A percentile compares a stretch with the other conserved stretches of the same genome.
Conservation (phyloP, 495 filamentous ascomycete genomes). For the Talaromyces trachyspermus region DNA sequence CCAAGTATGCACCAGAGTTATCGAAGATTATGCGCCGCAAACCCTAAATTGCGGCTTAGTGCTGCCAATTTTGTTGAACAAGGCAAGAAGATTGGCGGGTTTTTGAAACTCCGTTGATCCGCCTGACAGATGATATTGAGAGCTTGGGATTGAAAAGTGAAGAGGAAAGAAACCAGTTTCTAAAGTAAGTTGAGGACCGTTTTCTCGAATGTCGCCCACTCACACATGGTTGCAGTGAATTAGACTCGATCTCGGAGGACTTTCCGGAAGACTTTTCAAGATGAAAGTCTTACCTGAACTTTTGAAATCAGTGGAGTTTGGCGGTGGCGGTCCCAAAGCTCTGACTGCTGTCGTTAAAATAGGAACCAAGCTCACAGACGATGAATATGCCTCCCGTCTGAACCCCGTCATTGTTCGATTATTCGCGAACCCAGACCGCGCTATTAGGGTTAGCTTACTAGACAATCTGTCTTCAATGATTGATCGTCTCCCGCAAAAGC, state of each 20-base stretch:
- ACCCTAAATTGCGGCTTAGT: constrained; percentile 79
- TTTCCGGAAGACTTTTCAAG: constrained; percentile 98
- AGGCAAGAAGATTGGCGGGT: constrained; percentile 70
- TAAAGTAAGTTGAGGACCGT: constrained; percentile 50
- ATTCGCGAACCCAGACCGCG: constrained; percentile 86
- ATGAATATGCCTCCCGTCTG: constrained; percentile 79
- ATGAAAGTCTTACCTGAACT: constrained; percentile 93
- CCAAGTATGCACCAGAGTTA: constrained; percentile 82
- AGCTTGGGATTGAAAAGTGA: constrained; percentile 83
- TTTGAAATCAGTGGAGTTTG: constrained; percentile 95
- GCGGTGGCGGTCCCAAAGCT: constrained; percentile 89
- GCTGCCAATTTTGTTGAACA: constrained; percentile 85
- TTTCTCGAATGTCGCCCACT: background rate
- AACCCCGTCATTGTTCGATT: constrained; percentile 82
- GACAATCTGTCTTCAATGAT: constrained; percentile 90
- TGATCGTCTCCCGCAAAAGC: constrained; percentile 77
- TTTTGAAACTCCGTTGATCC: constrained; percentile 91
- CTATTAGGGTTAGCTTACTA: constrained; percentile 82
- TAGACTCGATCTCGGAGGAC: constrained; percentile 81
- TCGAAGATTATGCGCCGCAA: constrained; percentile 77
- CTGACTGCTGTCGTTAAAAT: constrained; percentile 86
- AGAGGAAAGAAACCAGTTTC: constrained; percentile 73
- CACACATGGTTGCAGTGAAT: constrained; percentile 46
- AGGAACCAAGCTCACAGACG: constrained; percentile 71
- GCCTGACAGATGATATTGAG: constrained; percentile 84